Conservation (phyloP, 2,329 filamentous ascomycete species). For the Penicillium griseofulvum region DNA sequence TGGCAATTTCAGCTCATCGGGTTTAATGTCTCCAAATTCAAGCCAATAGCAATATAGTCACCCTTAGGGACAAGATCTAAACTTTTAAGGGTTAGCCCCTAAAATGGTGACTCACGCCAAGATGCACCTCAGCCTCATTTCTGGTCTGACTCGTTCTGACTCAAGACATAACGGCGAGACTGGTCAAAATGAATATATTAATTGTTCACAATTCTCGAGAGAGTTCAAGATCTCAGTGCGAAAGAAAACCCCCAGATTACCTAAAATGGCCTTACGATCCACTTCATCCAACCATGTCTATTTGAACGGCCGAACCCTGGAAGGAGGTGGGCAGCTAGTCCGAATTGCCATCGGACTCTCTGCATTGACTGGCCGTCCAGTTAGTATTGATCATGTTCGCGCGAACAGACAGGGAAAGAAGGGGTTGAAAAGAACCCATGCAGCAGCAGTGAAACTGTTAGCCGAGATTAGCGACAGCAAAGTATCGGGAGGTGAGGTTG, state of each 20-base stretch:
- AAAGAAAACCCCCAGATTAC: neutral
- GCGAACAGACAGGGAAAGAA: conserved; percentile 50
- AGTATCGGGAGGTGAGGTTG: conserved; percentile 35
- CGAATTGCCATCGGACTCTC: conserved; percentile 57
- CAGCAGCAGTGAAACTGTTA: conserved; percentile 55
- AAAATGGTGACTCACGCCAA: conserved; percentile 5
- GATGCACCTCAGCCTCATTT: neutral
- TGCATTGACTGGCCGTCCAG: conserved; percentile 50
- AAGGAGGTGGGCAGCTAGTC: conserved; percentile 62
- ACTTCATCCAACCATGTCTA: conserved; percentile 24
- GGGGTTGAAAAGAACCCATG: conserved; percentile 58
- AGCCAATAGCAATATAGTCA: no score
- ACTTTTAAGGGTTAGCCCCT: neutral
- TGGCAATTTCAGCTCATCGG: neutral
- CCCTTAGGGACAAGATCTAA: neutral
- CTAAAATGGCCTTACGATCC: neutral
- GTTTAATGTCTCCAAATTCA: no score
- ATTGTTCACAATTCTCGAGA: neutral
- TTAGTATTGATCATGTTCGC: conserved; percentile 55
- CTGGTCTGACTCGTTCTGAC: neutral
- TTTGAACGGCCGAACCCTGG: conserved; percentile 57
- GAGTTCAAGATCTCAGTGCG: neutral
- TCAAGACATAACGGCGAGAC: neutral
- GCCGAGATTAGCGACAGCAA: conserved; percentile 49
- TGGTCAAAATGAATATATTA: neutral